Conservation (phyloP, 192 early-diverging fungal genomes). For the Cetraspora pellucida region DNA sequence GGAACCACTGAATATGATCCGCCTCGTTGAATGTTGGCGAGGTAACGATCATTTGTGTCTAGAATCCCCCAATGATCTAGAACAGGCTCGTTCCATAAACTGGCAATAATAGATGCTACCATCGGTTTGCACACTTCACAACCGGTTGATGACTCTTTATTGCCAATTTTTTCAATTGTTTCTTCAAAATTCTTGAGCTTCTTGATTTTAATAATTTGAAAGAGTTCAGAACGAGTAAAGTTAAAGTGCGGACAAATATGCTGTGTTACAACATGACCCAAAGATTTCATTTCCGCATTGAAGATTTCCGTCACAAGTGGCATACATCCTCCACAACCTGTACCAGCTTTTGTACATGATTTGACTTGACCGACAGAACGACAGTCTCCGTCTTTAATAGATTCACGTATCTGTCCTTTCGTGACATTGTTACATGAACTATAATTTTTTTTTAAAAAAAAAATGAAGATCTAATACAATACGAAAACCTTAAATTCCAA, state of each 20-base stretch:
- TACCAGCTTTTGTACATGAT: slow-evolving; percentile 60
- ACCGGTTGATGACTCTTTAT: slow-evolving; percentile 45
- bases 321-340: slow-evolving; percentile 67
- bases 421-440: slow-evolving; percentile 70
- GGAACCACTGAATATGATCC: slow-evolving; percentile 69
- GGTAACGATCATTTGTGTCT: slow-evolving; percentile 70
- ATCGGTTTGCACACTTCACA: slow-evolving; percentile 69
- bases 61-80: slow-evolving; percentile 55
- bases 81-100: slow-evolving; percentile 67
- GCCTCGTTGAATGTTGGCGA: slow-evolving; percentile 72
- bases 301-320: slow-evolving; percentile 62
- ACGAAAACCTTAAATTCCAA: background rate
- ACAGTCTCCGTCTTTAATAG: slow-evolving; percentile 48
- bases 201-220: slow-evolving; percentile 62
- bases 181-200: slow-evolving; percentile 56
- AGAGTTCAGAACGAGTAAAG: slow-evolving; percentile 61
- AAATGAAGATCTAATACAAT: background rate
- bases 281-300: slow-evolving; percentile 58
- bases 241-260: slow-evolving; percentile 64
- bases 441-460: background rate
- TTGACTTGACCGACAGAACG: slow-evolving; percentile 59
- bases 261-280: slow-evolving; percentile 57
- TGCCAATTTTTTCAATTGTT: slow-evolving; percentile 51
- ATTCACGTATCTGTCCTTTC: slow-evolving; percentile 57
- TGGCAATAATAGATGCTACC: slow-evolving; percentile 65